phyloP scores from a whole-genome alignment of 768 basidiomycete species.

The Tylopilus intermedius region DNA sequence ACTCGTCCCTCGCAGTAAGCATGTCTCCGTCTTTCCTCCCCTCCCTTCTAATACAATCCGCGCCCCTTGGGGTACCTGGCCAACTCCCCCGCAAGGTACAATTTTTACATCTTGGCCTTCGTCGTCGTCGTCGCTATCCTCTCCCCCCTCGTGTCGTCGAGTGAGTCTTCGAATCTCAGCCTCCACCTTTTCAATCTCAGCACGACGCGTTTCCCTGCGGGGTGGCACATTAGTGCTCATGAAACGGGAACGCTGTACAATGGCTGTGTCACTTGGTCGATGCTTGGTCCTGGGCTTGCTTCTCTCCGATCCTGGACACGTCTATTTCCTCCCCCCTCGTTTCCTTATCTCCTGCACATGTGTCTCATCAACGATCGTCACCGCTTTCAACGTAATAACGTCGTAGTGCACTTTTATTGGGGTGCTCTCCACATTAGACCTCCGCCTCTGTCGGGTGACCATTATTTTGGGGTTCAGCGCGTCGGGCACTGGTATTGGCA shows the following conservation, averaged over 20 bases:
- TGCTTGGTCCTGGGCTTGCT: slow-evolving; percentile 68
- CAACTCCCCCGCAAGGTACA: slow-evolving; percentile 75
- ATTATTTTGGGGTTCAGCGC: not conserved
- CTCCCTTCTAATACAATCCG: slow-evolving; percentile 52
- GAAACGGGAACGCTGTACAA: too few species aligned
- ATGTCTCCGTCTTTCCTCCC: slow-evolving; percentile 67
- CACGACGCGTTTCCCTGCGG: slow-evolving; percentile 56
- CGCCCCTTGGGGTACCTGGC: slow-evolving; percentile 72
- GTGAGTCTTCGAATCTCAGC: slow-evolving; percentile 77
- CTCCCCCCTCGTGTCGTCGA: slow-evolving; percentile 49
- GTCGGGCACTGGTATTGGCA: slow-evolving; percentile 11
- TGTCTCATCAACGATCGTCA: not conserved
- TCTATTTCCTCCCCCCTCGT: slow-evolving; percentile 37
- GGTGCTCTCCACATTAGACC: too few species aligned
- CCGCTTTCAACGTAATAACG: not conserved
- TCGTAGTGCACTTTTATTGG: slow-evolving; percentile 16
- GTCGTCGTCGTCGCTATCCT: slow-evolving; percentile 60
- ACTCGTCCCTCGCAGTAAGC: slow-evolving; percentile 61
- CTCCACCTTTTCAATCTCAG: slow-evolving; percentile 85
- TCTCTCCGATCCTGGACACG: slow-evolving; percentile 67
- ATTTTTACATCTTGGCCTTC: slow-evolving; percentile 57
- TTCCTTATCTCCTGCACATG: slow-evolving; percentile 1
- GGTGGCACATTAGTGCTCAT: not conserved
- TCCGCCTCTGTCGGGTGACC: slow-evolving; percentile 1
- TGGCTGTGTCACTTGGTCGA: slow-evolving; percentile 24